Evolutionary conservation across 1,284 basidiomycete genomes (phyloP).

Genomic region (Naganishia sp.): DNA sequence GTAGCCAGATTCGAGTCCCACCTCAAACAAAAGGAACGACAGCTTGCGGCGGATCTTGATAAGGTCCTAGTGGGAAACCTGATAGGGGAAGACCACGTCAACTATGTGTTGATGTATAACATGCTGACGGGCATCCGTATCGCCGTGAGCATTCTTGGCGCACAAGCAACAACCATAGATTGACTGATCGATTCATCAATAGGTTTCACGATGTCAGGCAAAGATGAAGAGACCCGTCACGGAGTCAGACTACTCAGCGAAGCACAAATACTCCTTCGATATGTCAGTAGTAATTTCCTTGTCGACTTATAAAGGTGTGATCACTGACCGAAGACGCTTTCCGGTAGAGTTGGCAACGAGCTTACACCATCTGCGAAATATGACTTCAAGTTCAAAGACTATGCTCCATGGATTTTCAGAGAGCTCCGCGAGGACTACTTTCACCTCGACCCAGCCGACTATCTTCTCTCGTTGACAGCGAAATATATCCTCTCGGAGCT

Average conservation of each 20-base stretch:
- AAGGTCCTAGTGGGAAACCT: slow-evolving; percentile 85
- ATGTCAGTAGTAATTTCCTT: slow-evolving; percentile 66
- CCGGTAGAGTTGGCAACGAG: slow-evolving; percentile 83
- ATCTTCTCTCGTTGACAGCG: slow-evolving; percentile 89
- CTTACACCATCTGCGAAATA: slow-evolving; percentile 89
- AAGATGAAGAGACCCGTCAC: slow-evolving; percentile 84
- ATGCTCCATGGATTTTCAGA: slow-evolving; percentile 96
- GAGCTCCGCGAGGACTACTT: slow-evolving; percentile 92
- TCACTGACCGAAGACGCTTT: slow-evolving; percentile 23
- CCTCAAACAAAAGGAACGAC: slow-evolving; percentile 14
- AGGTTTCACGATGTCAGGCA: slow-evolving; percentile 94
- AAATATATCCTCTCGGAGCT: slow-evolving; percentile 98
- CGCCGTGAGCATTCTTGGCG: slow-evolving; percentile 62
- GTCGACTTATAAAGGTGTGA: neutral
- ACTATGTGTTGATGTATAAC: slow-evolving; percentile 99
- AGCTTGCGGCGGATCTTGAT: slow-evolving; percentile 46
- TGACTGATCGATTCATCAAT: slow-evolving; percentile 11
- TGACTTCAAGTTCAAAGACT: slow-evolving; percentile 95
- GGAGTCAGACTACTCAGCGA: slow-evolving; percentile 81
- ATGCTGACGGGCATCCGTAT: slow-evolving; percentile 98
- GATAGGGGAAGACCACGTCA: slow-evolving; percentile 95
- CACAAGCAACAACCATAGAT: no score
- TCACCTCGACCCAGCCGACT: slow-evolving; percentile 94
- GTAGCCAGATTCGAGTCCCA: slow-evolving; percentile 3
- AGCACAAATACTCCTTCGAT: slow-evolving; percentile 96